Evolutionary conservation across 768 basidiomycete species (phyloP).

Genomic region (Russula ochroleuca): DNA sequence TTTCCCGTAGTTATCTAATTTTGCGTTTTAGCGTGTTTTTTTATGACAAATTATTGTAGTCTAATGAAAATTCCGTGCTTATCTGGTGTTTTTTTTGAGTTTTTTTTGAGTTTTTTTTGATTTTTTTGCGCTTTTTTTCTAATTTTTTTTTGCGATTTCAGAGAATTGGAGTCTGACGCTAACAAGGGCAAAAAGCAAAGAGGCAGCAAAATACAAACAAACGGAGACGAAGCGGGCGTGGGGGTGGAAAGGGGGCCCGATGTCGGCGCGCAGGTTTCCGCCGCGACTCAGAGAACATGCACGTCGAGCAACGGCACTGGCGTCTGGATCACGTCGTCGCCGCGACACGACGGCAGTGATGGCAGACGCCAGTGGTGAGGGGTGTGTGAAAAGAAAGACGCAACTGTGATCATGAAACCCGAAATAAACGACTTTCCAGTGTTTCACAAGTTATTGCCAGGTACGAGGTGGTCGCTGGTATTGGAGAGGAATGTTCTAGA

Average conservation of each 20-base stretch:
- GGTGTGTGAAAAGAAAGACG: not conserved
- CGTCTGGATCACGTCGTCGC: conserved; percentile 16
- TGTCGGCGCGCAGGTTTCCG: conserved; percentile 12
- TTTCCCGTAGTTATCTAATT: not conserved
- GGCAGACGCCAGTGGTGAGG: conserved; percentile 2
- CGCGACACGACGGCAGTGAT: conserved; percentile 19
- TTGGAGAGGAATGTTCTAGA: not conserved
- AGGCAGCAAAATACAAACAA: not conserved
- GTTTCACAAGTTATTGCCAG: not conserved
- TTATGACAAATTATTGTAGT: not conserved
- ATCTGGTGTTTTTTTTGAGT: not conserved
- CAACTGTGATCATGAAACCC: conserved; percentile 6
- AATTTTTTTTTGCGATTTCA: too few species aligned
- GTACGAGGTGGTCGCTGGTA: not conserved
- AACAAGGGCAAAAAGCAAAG: not conserved
- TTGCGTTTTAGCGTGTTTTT: not conserved
- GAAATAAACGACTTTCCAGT: not conserved
- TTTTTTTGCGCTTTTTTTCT: not conserved
- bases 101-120: not conserved
- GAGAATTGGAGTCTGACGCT: not conserved
- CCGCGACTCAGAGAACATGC: conserved; percentile 17
- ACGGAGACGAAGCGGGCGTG: not conserved
- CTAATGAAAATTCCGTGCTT: not conserved
- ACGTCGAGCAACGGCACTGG: conserved; percentile 13
- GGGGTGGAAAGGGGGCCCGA: not conserved